Evolutionary conservation across 805 yeast species (phyloP).

Genomic region (Hanseniaspora meyeri): DNA sequence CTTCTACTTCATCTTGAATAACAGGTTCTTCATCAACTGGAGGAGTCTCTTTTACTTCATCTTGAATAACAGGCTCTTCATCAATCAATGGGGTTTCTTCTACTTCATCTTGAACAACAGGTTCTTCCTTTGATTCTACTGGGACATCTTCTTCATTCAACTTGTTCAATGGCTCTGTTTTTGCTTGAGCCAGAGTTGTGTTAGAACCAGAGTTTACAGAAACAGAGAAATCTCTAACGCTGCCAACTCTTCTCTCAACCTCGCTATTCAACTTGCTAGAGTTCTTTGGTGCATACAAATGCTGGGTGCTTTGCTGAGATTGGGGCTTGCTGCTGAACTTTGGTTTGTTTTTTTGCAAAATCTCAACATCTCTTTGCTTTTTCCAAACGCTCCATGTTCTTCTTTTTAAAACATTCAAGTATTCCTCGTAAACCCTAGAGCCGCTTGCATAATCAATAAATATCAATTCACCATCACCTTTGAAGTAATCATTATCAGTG

Average conservation of each 20-base stretch:
- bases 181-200: neutral
- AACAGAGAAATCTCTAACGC: conserved; percentile 10
- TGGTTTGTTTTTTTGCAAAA: conserved; percentile 7
- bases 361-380: conserved; percentile 14
- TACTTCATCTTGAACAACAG: conserved; percentile 2
- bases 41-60: neutral
- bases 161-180: neutral
- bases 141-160: neutral
- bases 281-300: conserved; percentile 2
- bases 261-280: conserved; percentile 5
- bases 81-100: no score
- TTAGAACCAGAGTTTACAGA: neutral
- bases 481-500: conserved; percentile 47
- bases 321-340: neutral
- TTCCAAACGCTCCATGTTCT: conserved; percentile 23
- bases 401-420: conserved; percentile 31
- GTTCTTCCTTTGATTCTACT: neutral
- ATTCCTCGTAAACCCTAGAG: conserved; percentile 35
- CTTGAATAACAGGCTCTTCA: conserved; percentile 6
- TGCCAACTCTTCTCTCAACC: conserved; percentile 13
- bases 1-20: conserved; percentile 1
- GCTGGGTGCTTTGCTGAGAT: conserved; percentile 6
- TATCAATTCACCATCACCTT: conserved; percentile 66
- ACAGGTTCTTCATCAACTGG: neutral
- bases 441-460: conserved; percentile 44